phyloP scores from a whole-genome alignment of 2,329 filamentous ascomycete species.

The Alternaria ethzedia region DNA sequence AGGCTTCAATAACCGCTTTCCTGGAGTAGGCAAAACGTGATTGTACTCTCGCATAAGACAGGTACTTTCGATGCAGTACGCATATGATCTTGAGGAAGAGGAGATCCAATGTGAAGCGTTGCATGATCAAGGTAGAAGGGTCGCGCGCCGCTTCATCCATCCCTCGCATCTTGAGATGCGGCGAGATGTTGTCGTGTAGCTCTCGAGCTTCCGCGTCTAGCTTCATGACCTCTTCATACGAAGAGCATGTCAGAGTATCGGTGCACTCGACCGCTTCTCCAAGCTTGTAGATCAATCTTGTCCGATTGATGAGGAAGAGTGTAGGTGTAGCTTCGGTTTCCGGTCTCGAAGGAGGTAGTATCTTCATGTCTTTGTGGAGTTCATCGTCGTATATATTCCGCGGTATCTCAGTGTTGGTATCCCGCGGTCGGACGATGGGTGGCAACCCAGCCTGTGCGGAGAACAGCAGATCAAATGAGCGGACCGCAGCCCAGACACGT shows the following conservation, averaged over 20 bases:
- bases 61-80: constrained; percentile 86
- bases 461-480: constrained; percentile 76
- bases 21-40: constrained; percentile 84
- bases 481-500: constrained; percentile 70
- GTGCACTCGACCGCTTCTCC: constrained; percentile 72
- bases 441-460: constrained; percentile 71
- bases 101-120: constrained; percentile 82
- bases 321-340: constrained; percentile 75
- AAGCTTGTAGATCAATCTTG: constrained; percentile 70
- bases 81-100: constrained; percentile 89
- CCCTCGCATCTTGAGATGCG: constrained; percentile 76
- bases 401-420: constrained; percentile 77
- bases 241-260: constrained; percentile 67
- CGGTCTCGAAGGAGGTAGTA: constrained; percentile 71
- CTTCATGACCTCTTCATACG: constrained; percentile 68
- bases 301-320: constrained; percentile 79
- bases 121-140: constrained; percentile 72
- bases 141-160: constrained; percentile 78
- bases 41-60: constrained; percentile 75
- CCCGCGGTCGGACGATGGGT: constrained; percentile 73
- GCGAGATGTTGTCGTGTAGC: constrained; percentile 71
- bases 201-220: constrained; percentile 65
- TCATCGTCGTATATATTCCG: constrained; percentile 84
- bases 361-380: constrained; percentile 71
- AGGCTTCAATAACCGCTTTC: constrained; percentile 82